Evolutionary conservation across 139 green algal genomes (phyloP).

Genomic region (Mychonastes homosphaera): DNA sequence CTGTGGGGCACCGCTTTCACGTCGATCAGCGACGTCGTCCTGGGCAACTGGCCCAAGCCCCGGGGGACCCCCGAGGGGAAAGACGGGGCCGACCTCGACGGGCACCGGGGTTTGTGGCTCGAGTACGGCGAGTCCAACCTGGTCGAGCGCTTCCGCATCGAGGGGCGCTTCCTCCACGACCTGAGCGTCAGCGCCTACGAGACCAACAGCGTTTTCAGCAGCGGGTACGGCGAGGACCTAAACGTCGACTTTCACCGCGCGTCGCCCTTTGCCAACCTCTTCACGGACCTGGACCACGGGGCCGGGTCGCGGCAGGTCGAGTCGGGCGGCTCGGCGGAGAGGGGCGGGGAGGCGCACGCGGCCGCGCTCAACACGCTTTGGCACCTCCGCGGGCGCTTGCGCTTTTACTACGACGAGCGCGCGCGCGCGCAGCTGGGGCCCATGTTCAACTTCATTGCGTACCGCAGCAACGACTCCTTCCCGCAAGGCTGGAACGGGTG

Average conservation of each 20-base stretch:
- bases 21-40: no score
- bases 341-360: no score
- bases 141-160: constrained; percentile 4
- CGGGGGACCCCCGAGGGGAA: no score
- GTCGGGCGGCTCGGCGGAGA: not conserved
- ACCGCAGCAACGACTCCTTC: no score
- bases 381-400: no score
- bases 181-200: not conserved
- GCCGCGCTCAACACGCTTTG: no score
- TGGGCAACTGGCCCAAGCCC: no score
- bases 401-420: no score
- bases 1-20: not conserved
- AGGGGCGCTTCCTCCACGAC: not conserved
- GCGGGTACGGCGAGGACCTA: not conserved
- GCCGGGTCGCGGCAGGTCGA: not conserved
- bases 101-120: constrained; percentile 12
- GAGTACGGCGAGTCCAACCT: constrained; percentile 10
- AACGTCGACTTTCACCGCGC: constrained; percentile 10
- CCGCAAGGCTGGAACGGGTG: no score
- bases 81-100: not conserved
- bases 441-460: no score
- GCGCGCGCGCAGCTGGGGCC: no score
- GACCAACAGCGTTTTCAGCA: not conserved
- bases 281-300: constrained; percentile 4
- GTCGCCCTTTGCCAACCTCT: constrained; percentile 12